A percentile compares a stretch with the other conserved stretches of the same genome.
phyloP scores from a whole-genome alignment of 2,329 filamentous ascomycete species.

The Helminthosporium solani region DNA sequence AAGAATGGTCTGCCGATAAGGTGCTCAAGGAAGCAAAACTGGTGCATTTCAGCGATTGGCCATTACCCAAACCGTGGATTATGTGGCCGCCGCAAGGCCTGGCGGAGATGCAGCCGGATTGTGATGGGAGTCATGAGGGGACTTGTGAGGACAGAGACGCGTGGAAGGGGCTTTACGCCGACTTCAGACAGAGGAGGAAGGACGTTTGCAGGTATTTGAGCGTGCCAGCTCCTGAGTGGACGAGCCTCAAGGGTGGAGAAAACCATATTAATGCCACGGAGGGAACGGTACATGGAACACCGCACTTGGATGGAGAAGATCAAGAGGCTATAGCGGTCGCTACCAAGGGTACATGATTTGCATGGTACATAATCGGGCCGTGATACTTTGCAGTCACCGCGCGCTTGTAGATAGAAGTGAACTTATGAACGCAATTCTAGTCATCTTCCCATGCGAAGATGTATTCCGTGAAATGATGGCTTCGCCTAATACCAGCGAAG shows the following conservation, averaged over 20 bases:
- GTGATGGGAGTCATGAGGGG: constrained; percentile 33
- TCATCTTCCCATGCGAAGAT: too few relatives aligned
- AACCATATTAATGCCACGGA: constrained; percentile 22
- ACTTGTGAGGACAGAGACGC: constrained; percentile 44
- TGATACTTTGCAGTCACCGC: too few relatives aligned
- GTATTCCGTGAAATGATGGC: too few relatives aligned
- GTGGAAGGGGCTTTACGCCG: constrained; percentile 49
- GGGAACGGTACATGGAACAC: constrained; percentile 24
- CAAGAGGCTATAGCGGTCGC: neutral
- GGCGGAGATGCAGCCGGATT: constrained; percentile 49
- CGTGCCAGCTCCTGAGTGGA: constrained; percentile 43
- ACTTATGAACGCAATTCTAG: too few relatives aligned
- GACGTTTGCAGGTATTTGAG: constrained; percentile 44
- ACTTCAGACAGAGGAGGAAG: constrained; percentile 46
- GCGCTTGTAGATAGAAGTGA: too few relatives aligned
- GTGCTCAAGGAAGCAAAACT: constrained; percentile 63
- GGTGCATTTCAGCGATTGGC: constrained; percentile 72
- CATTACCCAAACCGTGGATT: constrained; percentile 65
- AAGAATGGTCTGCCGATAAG: constrained; percentile 60
- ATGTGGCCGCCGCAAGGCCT: constrained; percentile 47
- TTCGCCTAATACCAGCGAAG: too few relatives aligned
- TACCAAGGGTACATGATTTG: neutral
- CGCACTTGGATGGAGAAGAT: constrained; percentile 13
- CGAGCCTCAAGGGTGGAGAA: constrained; percentile 24
- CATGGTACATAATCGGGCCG: too few relatives aligned